Conservation (phyloP, 306 rosid genomes). For the Lagenaria siceraria region DNA sequence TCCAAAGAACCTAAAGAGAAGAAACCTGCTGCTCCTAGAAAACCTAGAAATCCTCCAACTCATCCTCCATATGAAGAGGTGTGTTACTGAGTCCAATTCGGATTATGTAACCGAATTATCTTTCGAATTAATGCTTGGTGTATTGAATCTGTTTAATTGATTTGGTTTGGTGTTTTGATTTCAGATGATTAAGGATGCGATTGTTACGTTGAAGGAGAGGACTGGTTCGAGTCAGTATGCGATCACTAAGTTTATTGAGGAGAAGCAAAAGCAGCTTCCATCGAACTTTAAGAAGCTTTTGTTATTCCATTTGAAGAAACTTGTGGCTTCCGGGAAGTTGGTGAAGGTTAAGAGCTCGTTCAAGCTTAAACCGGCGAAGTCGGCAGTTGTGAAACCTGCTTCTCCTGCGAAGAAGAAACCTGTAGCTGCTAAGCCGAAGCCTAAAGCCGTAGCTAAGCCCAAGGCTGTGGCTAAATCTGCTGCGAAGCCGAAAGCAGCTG, state of each 20-base stretch:
- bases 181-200: constrained; percentile 84
- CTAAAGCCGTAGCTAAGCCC: constrained; percentile 12
- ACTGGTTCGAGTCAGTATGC: constrained; percentile 92
- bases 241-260: constrained; percentile 60
- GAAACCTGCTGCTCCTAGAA: constrained; percentile 29
- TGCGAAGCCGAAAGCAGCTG: constrained; percentile 19
- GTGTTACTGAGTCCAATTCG: not conserved
- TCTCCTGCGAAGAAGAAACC: constrained; percentile 33
- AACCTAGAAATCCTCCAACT: constrained; percentile 28
- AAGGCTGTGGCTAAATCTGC: constrained; percentile 10
- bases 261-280: constrained; percentile 55
- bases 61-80: constrained; percentile 86
- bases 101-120: not conserved
- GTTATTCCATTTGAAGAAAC: constrained; percentile 56
- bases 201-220: constrained; percentile 54
- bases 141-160: not conserved
- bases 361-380: constrained; percentile 30
- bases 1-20: constrained; percentile 39
- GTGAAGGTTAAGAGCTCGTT: constrained; percentile 65
- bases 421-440: constrained; percentile 26
- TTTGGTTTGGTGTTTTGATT: not conserved
- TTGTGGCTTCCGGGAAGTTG: constrained; percentile 48
- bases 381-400: constrained; percentile 5
- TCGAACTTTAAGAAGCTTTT: constrained; percentile 59
- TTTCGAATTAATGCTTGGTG: not conserved